A percentile compares a stretch with the other conserved stretches of the same genome.
phyloP scores from a whole-genome alignment of 192 early-diverging fungal genomes.

The Cetraspora pellucida region DNA sequence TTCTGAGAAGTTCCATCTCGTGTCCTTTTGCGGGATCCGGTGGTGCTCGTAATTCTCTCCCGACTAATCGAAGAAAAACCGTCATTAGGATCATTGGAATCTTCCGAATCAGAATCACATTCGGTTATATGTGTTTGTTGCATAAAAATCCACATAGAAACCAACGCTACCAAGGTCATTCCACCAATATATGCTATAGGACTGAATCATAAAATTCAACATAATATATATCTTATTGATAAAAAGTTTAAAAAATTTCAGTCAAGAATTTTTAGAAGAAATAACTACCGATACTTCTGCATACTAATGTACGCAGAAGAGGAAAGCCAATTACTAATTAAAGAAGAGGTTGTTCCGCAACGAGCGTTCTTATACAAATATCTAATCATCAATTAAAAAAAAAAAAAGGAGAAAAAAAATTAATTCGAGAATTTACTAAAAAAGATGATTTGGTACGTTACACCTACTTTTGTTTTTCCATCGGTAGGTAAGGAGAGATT shows the following conservation, averaged over 20 bases:
- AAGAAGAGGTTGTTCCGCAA: not conserved
- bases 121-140: not conserved
- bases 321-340: not conserved
- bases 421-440: too few species aligned
- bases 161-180: not conserved
- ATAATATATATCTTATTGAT: not conserved
- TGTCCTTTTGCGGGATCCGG: too few species aligned
- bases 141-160: not conserved
- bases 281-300: not conserved
- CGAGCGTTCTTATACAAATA: conserved; percentile 2
- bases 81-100: not conserved
- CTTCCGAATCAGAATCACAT: not conserved
- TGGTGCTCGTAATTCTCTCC: not conserved
- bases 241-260: not conserved
- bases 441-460: too few species aligned
- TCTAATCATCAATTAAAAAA: not conserved
- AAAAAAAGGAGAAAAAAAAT: not conserved
- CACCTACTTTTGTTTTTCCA: too few species aligned
- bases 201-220: not conserved
- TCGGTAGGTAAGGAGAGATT: too few species aligned
- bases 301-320: not conserved
- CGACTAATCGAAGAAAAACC: not conserved
- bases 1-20: too few species aligned
- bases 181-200: not conserved
- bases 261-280: not conserved